These are phyloP conservation scores for Calocybe gangraenosa DNA, from an alignment of 768 basidiomycete species.

Conservation along the genomic window DNA sequence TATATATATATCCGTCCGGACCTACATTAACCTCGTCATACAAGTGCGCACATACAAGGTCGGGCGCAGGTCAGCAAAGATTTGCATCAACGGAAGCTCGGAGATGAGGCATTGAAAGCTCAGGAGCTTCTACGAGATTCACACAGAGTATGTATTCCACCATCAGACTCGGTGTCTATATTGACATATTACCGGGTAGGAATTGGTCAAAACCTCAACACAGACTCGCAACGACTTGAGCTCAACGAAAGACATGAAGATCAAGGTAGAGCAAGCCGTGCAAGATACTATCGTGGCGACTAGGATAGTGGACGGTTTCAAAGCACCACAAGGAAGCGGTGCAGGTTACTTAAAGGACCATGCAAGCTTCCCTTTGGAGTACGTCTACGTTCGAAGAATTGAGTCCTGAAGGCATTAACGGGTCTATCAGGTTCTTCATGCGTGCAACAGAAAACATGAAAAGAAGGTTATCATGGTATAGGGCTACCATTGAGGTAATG, in stretches of 20 bases:
- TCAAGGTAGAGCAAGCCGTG: slow-evolving; percentile 72
- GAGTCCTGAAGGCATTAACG: slow-evolving; percentile 5
- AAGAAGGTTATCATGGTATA: slow-evolving; percentile 73
- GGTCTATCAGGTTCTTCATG: slow-evolving; percentile 55
- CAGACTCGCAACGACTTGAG: slow-evolving; percentile 64
- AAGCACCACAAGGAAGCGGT: slow-evolving; percentile 62
- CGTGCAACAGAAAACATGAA: slow-evolving; percentile 70
- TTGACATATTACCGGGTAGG: slow-evolving; percentile 34
- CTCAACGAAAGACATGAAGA: slow-evolving; percentile 65
- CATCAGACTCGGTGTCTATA: neutral
- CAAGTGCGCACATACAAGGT: slow-evolving; percentile 68
- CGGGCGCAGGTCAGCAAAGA: slow-evolving; percentile 79
- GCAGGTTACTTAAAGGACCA: slow-evolving; percentile 71
- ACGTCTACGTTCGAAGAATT: slow-evolving; percentile 16
- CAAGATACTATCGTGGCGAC: slow-evolving; percentile 78
- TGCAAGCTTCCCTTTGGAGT: slow-evolving; percentile 82
- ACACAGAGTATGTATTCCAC: slow-evolving; percentile 47
- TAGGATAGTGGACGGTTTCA: slow-evolving; percentile 74
- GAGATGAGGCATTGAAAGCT: slow-evolving; percentile 69
- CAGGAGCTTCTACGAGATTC: slow-evolving; percentile 63
- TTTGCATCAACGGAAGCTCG: slow-evolving; percentile 69
- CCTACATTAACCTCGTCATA: slow-evolving; percentile 3
- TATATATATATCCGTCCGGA: neutral
- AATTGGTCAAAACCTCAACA: slow-evolving; percentile 57
- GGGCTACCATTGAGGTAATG: slow-evolving; percentile 70